Evolutionary conservation across 495 filamentous ascomycete genomes (phyloP).

Genomic region (Podospora fimiseda): DNA sequence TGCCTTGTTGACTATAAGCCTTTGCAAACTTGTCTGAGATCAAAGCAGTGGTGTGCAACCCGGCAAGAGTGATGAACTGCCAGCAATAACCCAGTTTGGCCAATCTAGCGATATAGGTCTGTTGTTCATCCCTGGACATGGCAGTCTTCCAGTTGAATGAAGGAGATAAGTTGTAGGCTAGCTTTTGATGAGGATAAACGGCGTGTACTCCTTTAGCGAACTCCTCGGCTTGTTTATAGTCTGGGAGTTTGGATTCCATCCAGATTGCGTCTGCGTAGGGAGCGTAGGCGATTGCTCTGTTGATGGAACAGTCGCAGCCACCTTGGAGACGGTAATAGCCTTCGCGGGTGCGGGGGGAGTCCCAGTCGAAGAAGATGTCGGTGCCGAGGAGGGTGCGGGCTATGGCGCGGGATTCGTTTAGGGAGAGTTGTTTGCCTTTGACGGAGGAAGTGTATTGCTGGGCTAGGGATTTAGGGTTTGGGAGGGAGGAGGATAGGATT

Average conservation of each 20-base stretch:
- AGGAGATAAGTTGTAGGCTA: constrained; percentile 95
- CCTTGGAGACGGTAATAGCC: constrained; percentile 90
- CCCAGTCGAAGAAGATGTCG: constrained; percentile 92
- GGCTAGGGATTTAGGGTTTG: constrained; percentile 62
- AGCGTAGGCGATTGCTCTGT: constrained; percentile 85
- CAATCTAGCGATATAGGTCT: constrained; percentile 92
- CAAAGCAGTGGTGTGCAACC: constrained; percentile 89
- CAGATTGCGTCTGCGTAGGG: constrained; percentile 94
- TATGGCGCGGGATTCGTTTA: constrained; percentile 73
- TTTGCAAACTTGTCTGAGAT: constrained; percentile 82
- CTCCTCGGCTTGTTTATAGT: constrained; percentile 85
- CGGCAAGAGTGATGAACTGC: constrained; percentile 99
- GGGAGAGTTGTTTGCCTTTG: constrained; percentile 69
- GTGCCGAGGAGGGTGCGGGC: constrained; percentile 75
- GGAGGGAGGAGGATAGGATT: constrained; percentile 54
- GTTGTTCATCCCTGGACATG: constrained; percentile 88
- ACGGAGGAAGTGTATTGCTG: constrained; percentile 56
- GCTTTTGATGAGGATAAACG: constrained; percentile 92
- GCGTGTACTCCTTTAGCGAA: constrained; percentile 93
- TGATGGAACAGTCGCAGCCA: constrained; percentile 86
- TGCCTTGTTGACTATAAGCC: constrained; percentile 74
- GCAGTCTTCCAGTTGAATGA: constrained; percentile 99
- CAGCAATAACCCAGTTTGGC: constrained; percentile 89
- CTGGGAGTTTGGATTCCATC: constrained; percentile 98
- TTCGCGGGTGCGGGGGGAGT: constrained; percentile 80